Percentiles rank a stretch among this genome's conserved stretches.
Conservation (phyloP, 306 rosid species). For the Psophocarpus tetragonolobus region DNA sequence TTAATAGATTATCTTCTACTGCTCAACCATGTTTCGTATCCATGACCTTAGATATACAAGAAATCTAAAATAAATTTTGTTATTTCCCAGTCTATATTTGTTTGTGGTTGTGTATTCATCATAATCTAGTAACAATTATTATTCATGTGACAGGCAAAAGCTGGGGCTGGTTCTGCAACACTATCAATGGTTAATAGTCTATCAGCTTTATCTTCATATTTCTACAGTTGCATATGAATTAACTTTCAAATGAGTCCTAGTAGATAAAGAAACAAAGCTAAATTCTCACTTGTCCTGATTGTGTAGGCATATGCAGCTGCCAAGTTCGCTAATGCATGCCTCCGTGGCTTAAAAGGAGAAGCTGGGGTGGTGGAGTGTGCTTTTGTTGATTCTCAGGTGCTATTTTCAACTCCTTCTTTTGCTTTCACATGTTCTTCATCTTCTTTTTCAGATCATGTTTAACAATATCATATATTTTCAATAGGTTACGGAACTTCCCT, state of each 20-base stretch:
- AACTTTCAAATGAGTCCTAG: neutral
- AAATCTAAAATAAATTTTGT: neutral
- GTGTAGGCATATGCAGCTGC: slow-evolving; percentile 93
- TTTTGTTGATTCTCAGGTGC: slow-evolving; percentile 74
- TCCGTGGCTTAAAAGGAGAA: slow-evolving; percentile 84
- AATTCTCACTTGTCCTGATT: slow-evolving; percentile 6
- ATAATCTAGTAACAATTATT: slow-evolving; percentile 22
- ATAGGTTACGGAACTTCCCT: slow-evolving; percentile 94
- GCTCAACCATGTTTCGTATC: neutral
- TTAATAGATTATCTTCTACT: neutral
- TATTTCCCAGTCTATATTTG: neutral
- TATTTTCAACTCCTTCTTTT: neutral
- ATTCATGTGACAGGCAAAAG: slow-evolving; percentile 75
- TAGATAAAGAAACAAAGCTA: neutral
- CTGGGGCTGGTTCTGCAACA: slow-evolving; percentile 96
- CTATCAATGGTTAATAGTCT: slow-evolving; percentile 74
- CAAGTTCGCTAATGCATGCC: slow-evolving; percentile 80
- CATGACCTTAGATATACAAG: neutral
- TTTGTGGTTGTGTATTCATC: slow-evolving; percentile 16
- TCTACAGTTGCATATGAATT: neutral
- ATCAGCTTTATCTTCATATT: neutral
- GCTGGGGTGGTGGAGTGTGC: slow-evolving; percentile 82
- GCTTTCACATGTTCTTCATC: neutral
- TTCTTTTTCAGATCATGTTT: neutral
- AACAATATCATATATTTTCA: neutral